Percentiles rank a stretch among this genome's conserved stretches.
These are phyloP conservation scores for Candida hungchunana DNA, from an alignment of 805 yeast species.

Conservation along the genomic window DNA sequence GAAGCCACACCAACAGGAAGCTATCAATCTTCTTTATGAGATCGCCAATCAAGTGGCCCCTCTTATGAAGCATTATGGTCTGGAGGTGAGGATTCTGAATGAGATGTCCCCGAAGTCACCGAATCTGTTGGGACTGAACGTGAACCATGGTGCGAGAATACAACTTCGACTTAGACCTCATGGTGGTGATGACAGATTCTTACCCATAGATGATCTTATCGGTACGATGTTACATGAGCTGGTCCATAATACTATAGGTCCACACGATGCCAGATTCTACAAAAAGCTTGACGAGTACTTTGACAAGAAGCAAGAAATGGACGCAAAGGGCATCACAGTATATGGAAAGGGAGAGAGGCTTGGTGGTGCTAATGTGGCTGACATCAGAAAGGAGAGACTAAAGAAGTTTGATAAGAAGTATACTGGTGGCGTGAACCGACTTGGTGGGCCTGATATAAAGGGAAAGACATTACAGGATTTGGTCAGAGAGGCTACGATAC, in stretches of 20 bases:
- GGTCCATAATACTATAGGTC: constrained; percentile 74
- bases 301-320: constrained; percentile 33
- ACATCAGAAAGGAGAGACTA: constrained; percentile 36
- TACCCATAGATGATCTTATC: constrained; percentile 59
- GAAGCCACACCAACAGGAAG: constrained; percentile 44
- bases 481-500: constrained; percentile 58
- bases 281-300: constrained; percentile 55
- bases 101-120: constrained; percentile 79
- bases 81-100: constrained; percentile 62
- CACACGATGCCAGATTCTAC: constrained; percentile 75
- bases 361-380: constrained; percentile 26
- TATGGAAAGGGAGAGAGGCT: constrained; percentile 15
- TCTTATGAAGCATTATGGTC: constrained; percentile 61
- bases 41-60: constrained; percentile 74
- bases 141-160: constrained; percentile 71
- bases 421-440: constrained; percentile 14
- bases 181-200: constrained; percentile 45
- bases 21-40: constrained; percentile 58
- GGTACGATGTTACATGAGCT: constrained; percentile 90
- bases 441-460: constrained; percentile 4
- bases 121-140: constrained; percentile 73
- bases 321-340: constrained; percentile 30
- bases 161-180: constrained; percentile 65
- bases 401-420: constrained; percentile 32
- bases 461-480: constrained; percentile 35